Conservation (phyloP, 306 rosid genomes). For the Pterocarpus macrocarpus region DNA sequence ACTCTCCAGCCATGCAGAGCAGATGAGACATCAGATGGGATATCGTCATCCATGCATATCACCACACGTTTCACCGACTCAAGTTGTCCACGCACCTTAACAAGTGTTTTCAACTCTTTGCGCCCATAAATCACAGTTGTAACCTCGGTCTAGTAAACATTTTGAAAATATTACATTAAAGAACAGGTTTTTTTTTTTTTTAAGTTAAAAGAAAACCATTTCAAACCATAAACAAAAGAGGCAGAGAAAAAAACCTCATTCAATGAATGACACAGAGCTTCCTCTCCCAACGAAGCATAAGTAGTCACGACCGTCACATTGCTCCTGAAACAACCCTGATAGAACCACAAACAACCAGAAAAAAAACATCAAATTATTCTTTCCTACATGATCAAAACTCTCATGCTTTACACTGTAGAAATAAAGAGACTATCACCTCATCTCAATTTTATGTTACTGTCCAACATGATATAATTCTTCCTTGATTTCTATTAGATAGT, state of each 20-base stretch:
- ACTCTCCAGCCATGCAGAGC: slow-evolving; percentile 70
- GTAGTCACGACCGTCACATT: slow-evolving; percentile 94
- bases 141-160: slow-evolving; percentile 82
- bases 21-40: slow-evolving; percentile 63
- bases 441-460: too few relatives aligned
- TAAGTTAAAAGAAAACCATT: background rate
- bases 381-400: background rate
- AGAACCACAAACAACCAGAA: slow-evolving; percentile 22
- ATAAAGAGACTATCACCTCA: too few relatives aligned
- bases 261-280: slow-evolving; percentile 88
- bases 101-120: slow-evolving; percentile 83
- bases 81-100: slow-evolving; percentile 75
- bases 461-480: too few relatives aligned
- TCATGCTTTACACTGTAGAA: too few relatives aligned
- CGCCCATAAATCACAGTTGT: slow-evolving; percentile 89
- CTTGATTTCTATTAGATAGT: too few relatives aligned
- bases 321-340: slow-evolving; percentile 92
- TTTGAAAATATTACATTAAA: background rate
- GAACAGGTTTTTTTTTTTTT: too few relatives aligned
- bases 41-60: slow-evolving; percentile 80
- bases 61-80: slow-evolving; percentile 80
- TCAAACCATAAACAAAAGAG: slow-evolving; percentile 33
- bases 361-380: background rate
- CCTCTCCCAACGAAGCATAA: slow-evolving; percentile 94
- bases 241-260: slow-evolving; percentile 77